These are phyloP conservation scores for Axilococcus clingmanii DNA, from an alignment of 139 green algal genomes.

Conservation along the genomic window DNA sequence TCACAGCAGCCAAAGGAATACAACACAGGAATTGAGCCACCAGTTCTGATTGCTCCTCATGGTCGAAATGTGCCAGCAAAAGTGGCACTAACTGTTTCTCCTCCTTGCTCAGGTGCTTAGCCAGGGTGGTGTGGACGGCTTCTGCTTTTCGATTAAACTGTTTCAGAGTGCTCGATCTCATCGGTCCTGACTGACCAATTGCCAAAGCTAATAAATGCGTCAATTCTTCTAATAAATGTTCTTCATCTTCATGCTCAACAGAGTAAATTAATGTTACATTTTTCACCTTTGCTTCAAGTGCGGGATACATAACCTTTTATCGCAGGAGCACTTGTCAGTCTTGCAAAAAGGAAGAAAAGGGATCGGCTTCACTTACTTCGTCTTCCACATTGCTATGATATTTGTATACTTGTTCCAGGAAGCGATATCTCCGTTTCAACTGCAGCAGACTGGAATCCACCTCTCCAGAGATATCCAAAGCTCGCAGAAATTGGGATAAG, in stretches of 20 bases:
- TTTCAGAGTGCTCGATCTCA: constrained; percentile 1
- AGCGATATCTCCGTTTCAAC: constrained; percentile 54
- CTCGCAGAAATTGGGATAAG: constrained; percentile 33
- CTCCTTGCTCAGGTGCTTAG: constrained; percentile 91
- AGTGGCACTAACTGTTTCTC: constrained; percentile 94
- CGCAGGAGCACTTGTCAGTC: neutral
- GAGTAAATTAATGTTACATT: constrained; percentile 83
- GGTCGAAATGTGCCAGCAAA: constrained; percentile 75
- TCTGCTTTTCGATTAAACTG: constrained; percentile 49
- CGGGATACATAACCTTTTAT: constrained; percentile 80
- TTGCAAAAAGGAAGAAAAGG: neutral
- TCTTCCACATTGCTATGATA: constrained; percentile 88
- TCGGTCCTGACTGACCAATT: neutral
- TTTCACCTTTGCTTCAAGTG: constrained; percentile 74
- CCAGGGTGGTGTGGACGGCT: constrained; percentile 71
- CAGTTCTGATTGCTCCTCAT: constrained; percentile 71
- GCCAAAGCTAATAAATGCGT: constrained; percentile 27
- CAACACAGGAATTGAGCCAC: constrained; percentile 92
- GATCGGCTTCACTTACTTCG: constrained; percentile 49
- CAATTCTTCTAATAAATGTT: constrained; percentile 81
- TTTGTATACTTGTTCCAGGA: constrained; percentile 80
- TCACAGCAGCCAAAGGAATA: constrained; percentile 79
- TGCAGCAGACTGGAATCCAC: neutral
- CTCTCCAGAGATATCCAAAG: constrained; percentile 25
- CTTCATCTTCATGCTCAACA: constrained; percentile 87